Base-by-base conservation (phyloP, 139 green algal species). In the Chlorella sp. region DNA sequence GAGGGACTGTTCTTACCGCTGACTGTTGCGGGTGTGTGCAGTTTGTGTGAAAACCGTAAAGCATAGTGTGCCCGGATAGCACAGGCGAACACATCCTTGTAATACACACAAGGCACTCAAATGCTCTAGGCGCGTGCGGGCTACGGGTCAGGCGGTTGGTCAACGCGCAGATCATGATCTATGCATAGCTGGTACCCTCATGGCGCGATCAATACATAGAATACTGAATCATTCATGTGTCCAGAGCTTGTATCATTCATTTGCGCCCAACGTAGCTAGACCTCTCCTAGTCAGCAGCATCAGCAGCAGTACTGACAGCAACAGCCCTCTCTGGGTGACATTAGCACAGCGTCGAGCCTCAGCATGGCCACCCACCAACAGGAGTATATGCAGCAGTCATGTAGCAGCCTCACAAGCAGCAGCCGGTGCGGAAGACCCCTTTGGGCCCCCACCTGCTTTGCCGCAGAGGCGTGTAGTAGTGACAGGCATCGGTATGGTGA, bases 401-500 rank as follows among this genome's bases (percentile, higher is more conserved):
- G n/a, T n/a, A n/a, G n/a, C n/a, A n/a, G n/a, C n/a, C n/a, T n/a
- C n/a, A n/a, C n/a, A n/a, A n/a, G n/a, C n/a, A n/a, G n/a, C n/a
- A n/a, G n/a, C n/a, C n/a, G n/a, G n/a, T n/a, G n/a, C n/a, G n/a
- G n/a, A n/a, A n/a, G n/a, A n/a, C n/a, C n/a, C n/a, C n/a, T n/a
- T n/a, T n/a, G n/a, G n/a, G n/a, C n/a, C 42, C 42, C 42, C 42
- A 55, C 42, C 42, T 17, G 17, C 42, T 55, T 17, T 55, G 17
- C 42, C 42, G 17, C 42, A 55, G 42, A 55, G 27, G 63, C 63
- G 91, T 0, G 92, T 97, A 23, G 92, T 96, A 0, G 88, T 97
- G 10, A 97, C 93, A 5, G 93, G 93, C 20, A 33, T 98, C 2
- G 93, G 93, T 2, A 61, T 96, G 1, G 91, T 97, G 0, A 95